Percentiles rank a stretch among this genome's conserved stretches.
Conservation (phyloP, 306 rosid species). For the Acacia melanoxylon region DNA sequence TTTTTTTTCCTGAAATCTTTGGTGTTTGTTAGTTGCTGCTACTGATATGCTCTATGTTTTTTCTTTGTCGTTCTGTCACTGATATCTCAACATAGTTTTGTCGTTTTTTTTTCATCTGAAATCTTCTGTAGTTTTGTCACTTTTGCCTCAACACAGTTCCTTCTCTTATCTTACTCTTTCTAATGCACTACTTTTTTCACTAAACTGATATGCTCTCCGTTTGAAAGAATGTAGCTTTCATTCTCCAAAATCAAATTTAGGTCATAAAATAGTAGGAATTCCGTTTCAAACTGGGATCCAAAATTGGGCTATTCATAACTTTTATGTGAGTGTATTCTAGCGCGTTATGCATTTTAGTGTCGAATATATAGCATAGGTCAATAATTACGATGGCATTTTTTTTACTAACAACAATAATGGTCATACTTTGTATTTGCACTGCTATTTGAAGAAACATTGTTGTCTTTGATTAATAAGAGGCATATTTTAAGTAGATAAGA, state of each 20-base stretch:
- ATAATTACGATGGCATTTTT: not conserved
- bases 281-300: not conserved
- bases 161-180: too few relatives aligned
- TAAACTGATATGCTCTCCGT: too few relatives aligned
- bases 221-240: not conserved
- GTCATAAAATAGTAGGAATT: not conserved
- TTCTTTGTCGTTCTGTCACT: too few relatives aligned
- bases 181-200: too few relatives aligned
- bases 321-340: not conserved
- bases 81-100: too few relatives aligned
- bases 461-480: too few relatives aligned
- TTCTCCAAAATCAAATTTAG: not conserved
- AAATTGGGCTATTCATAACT: not conserved
- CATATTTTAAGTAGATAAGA: not conserved
- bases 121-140: too few relatives aligned
- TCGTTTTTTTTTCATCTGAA: too few relatives aligned
- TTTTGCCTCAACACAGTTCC: too few relatives aligned
- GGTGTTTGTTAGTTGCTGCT: too few relatives aligned
- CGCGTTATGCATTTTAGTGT: not conserved
- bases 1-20: too few relatives aligned
- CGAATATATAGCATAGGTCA: not conserved
- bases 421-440: not conserved
- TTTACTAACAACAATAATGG: not conserved
- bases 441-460: not conserved
- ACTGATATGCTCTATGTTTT: too few relatives aligned